A percentile compares a stretch with the other conserved stretches of the same genome.
Evolutionary conservation across 2,329 filamentous ascomycete genomes (phyloP).

Genomic region (Cylindrodendrum hubeiense): DNA sequence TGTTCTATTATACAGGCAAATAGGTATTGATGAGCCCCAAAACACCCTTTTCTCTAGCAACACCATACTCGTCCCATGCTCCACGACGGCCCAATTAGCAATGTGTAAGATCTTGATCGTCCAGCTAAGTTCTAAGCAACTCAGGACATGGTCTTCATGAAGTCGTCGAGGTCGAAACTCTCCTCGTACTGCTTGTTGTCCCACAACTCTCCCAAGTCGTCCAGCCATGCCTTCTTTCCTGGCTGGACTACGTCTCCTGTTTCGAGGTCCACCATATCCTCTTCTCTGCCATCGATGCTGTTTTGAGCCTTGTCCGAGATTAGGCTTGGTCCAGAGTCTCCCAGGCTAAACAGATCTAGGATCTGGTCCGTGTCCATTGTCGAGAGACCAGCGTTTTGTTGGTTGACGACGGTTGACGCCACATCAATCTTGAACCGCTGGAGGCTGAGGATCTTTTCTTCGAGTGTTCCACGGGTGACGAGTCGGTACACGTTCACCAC

Average conservation of each 20-base stretch:
- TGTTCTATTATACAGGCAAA: constrained; percentile 43
- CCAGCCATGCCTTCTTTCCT: constrained; percentile 95
- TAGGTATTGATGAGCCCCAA: constrained; percentile 33
- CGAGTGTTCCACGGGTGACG: constrained; percentile 93
- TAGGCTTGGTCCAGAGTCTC: constrained; percentile 78
- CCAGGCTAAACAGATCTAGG: constrained; percentile 93
- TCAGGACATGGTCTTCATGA: constrained; percentile 91
- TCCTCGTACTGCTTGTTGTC: constrained; percentile 98
- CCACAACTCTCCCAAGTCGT: constrained; percentile 96
- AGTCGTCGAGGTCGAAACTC: constrained; percentile 95
- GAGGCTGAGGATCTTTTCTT: constrained; percentile 98
- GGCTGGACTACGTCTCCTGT: constrained; percentile 95
- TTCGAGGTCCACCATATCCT: constrained; percentile 93
- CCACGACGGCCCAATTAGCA: constrained; percentile 22
- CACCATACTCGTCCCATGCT: constrained; percentile 15
- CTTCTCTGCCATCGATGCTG: constrained; percentile 72
- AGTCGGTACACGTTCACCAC: constrained; percentile 98
- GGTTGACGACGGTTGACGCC: constrained; percentile 97
- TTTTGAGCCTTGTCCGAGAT: constrained; percentile 72
- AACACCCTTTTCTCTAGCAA: constrained; percentile 37
- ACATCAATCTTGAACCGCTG: constrained; percentile 99
- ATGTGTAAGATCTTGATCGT: constrained; percentile 13
- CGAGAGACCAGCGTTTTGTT: constrained; percentile 93
- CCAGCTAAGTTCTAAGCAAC: constrained; percentile 9
- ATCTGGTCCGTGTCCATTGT: constrained; percentile 99